Evolutionary conservation across 352 stramenopile species (phyloP), one percentile per base, ranked within the genome.

Genomic region (Thalassiosira sp.): DNA sequence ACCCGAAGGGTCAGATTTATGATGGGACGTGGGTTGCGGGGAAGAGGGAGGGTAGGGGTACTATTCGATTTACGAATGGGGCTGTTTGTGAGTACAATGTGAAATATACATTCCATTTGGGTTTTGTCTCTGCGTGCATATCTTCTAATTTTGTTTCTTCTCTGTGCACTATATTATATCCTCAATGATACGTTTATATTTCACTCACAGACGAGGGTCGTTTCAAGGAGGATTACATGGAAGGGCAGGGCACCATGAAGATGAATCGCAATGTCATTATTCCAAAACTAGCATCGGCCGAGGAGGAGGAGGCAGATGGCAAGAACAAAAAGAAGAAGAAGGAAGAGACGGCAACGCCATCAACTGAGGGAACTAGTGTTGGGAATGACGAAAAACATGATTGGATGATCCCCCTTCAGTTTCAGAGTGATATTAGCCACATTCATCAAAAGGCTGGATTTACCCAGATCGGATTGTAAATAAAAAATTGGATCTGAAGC

Each of bases 201-300:
- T 40, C 31, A 45, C 10, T 11, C 5, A 20, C 27, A 76, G 71
- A 92, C 57, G 82, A 91, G 66, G 86, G 86, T 33, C 64, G 86
- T 54, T 92, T 92, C 60, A 84, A 85, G 45, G 84, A 92, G 51
- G 86, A 92, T 62, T 79, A 72, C n/a, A 84, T 92, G 45, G 86
- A 92, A 84, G 86, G 86, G 16, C 86, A 92, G 71, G 86, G 86
- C 28, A 92, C 86, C 22, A 85, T 92, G 77, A 90, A 91, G 73
- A 88, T 92, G 73, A 80, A 62, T 31, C 58, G 62, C 5, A 78
- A 81, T 60, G 81, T 85, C 5, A 74, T 86, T 20, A 86, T 92
- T 52, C 84, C 84, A 20, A 66, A 54, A 24, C 18, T 65, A 0
- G 49, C 37, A 20, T 15, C 59, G 24, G 57, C 74, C 2, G 68